Conservation (phyloP, 805 yeast genomes). For the Saturnispora mendoncae region DNA sequence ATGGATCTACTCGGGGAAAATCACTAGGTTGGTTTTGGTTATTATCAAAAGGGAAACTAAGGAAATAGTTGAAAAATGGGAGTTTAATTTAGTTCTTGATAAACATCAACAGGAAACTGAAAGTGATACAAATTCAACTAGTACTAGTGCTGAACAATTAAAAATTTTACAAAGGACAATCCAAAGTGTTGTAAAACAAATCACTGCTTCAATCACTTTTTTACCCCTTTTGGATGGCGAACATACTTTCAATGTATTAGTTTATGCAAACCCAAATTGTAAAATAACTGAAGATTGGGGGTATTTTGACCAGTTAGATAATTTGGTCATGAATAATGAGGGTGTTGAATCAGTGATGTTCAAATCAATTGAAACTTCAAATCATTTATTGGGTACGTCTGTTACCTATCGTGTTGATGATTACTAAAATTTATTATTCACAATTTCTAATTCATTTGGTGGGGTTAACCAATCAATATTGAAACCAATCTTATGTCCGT, state of each 20-base stretch:
- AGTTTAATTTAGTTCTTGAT: slow-evolving; percentile 34
- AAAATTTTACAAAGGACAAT: slow-evolving; percentile 62
- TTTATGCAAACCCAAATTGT: slow-evolving; percentile 62
- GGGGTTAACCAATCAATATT: slow-evolving; percentile 9
- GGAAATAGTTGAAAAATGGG: slow-evolving; percentile 79
- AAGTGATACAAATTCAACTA: slow-evolving; percentile 4
- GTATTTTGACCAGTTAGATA: slow-evolving; percentile 41
- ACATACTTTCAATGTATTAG: slow-evolving; percentile 77
- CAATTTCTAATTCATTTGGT: slow-evolving; percentile 9
- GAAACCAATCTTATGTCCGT: neutral
- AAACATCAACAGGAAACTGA: slow-evolving; percentile 9
- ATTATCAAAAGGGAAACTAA: slow-evolving; percentile 60
- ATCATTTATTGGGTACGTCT: slow-evolving; percentile 62
- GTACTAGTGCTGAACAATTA: slow-evolving; percentile 22
- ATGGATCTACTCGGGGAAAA: slow-evolving; percentile 67
- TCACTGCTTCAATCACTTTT: slow-evolving; percentile 80
- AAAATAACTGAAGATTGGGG: slow-evolving; percentile 78
- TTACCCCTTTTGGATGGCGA: slow-evolving; percentile 60
- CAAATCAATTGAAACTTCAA: slow-evolving; percentile 55
- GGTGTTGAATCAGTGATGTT: slow-evolving; percentile 61
- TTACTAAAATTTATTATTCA: neutral
- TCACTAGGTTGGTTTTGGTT: slow-evolving; percentile 61
- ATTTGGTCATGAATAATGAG: slow-evolving; percentile 41
- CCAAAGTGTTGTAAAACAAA: slow-evolving; percentile 80
- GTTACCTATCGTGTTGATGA: slow-evolving; percentile 46